Conservation (phyloP, 768 basidiomycete genomes). For the Tephrocybe sp. region DNA sequence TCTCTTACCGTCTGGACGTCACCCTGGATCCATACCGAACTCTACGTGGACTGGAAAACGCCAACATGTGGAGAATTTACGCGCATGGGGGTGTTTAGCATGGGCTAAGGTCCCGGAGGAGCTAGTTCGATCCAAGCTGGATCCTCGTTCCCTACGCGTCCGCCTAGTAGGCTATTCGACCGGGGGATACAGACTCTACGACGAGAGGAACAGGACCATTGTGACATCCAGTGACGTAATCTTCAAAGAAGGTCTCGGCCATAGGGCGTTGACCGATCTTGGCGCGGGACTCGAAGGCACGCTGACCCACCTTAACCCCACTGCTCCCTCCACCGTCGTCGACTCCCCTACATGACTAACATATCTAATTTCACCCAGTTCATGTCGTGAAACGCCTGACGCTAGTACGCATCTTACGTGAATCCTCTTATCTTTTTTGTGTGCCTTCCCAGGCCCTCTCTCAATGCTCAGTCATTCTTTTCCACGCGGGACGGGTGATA, state of each 20-base stretch:
- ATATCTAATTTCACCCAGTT: too few species aligned
- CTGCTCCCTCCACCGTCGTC: too few species aligned
- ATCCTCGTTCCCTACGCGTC: not conserved
- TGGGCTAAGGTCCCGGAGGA: conserved; percentile 1
- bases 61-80: not conserved
- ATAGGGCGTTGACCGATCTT: not conserved
- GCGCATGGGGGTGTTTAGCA: not conserved
- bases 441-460: too few species aligned
- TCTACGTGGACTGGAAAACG: not conserved
- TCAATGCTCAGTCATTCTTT: too few species aligned
- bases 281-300: not conserved
- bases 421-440: too few species aligned
- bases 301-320: too few species aligned
- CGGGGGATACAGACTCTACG: not conserved
- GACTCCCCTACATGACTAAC: too few species aligned
- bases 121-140: not conserved
- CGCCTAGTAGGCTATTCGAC: not conserved
- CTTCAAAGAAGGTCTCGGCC: not conserved
- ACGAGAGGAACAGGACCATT: not conserved
- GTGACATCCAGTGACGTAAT: not conserved
- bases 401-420: too few species aligned
- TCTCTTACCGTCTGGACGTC: not conserved
- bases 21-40: conserved; percentile 5
- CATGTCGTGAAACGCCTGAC: too few species aligned
- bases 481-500: too few species aligned